Evolutionary conservation across 257 asterid species (phyloP).

Genomic region (Eustoma russellianum): DNA sequence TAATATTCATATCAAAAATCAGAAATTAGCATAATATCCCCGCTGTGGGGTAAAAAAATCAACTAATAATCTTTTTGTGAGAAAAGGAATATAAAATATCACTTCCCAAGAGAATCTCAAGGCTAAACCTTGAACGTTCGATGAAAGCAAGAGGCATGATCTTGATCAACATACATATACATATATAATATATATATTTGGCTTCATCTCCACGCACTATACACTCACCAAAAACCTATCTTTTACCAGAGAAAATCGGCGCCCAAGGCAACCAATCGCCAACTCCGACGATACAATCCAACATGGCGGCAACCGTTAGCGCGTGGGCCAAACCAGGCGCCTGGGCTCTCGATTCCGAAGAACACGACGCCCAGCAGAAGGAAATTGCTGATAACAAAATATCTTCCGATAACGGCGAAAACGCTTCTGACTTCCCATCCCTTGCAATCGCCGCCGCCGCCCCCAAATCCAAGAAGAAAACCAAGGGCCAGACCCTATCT

Average conservation of each 20-base stretch:
- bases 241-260: constrained; percentile 7
- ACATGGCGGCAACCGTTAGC: constrained; percentile 84
- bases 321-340: constrained; percentile 93
- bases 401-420: constrained; percentile 15
- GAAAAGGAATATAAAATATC: too few relatives aligned
- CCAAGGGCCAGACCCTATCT: constrained; percentile 43
- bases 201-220: constrained; percentile 29
- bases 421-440: constrained; percentile 53
- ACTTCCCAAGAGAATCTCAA: constrained; percentile 3
- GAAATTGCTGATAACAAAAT: constrained; percentile 20
- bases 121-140: constrained; percentile 21
- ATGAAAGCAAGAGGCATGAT: constrained; percentile 16
- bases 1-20: too few relatives aligned
- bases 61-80: too few relatives aligned
- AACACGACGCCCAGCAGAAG: constrained; percentile 56
- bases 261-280: too few relatives aligned
- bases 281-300: constrained; percentile 9
- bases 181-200: too few relatives aligned
- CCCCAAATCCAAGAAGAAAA: constrained; percentile 63
- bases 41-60: too few relatives aligned
- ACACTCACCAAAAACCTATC: constrained; percentile 39
- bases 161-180: constrained; percentile 5
- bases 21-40: too few relatives aligned
- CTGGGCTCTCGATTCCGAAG: constrained; percentile 88
- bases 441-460: constrained; percentile 55